phyloP scores from a whole-genome alignment of 2,329 filamentous ascomycete genomes.

The Mollisia scopiformis region DNA sequence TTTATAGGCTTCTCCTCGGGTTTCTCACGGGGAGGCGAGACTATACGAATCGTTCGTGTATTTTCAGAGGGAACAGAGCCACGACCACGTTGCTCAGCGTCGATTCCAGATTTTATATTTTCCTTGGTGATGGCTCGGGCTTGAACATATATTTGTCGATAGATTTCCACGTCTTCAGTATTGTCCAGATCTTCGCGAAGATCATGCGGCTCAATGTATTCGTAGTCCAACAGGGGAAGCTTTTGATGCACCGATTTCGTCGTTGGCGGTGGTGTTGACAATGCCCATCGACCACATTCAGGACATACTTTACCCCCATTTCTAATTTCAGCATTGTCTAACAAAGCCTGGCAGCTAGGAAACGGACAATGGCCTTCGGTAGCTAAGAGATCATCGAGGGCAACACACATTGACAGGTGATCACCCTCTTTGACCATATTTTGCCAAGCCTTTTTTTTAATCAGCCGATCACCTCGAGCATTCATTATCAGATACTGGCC shows the following conservation, averaged over 20 bases:
- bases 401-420: constrained; percentile 8
- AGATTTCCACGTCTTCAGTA: background rate
- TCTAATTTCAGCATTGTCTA: background rate
- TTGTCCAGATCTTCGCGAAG: background rate
- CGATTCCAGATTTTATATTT: too few relatives aligned
- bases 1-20: background rate
- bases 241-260: background rate
- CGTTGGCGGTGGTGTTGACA: background rate
- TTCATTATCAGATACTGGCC: background rate
- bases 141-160: background rate
- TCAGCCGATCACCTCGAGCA: background rate
- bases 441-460: background rate
- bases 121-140: too few relatives aligned
- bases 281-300: constrained; percentile 3
- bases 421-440: constrained; percentile 2
- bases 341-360: constrained; percentile 5
- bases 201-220: background rate
- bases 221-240: background rate
- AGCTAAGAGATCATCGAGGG: background rate
- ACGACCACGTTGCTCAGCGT: too few relatives aligned
- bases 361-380: constrained; percentile 8
- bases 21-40: background rate
- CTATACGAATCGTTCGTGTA: background rate
- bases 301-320: constrained; percentile 7
- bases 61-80: background rate